Conservation (phyloP, 805 yeast species). For the Maudiozyma serrabonitensis region DNA sequence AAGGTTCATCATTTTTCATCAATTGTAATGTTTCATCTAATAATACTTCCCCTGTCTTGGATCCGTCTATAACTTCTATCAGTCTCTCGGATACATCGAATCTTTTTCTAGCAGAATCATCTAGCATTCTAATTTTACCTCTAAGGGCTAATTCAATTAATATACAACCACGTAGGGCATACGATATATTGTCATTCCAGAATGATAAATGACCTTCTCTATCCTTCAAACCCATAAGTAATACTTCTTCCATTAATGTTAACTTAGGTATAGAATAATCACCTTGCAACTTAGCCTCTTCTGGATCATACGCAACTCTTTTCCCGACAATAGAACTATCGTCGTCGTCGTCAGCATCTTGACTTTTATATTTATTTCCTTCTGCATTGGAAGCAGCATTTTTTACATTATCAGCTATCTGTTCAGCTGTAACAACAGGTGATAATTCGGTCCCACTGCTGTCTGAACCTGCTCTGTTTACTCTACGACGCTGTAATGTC, state of each 20-base stretch:
- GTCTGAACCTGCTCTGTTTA: slow-evolving; percentile 33
- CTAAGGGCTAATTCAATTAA: slow-evolving; percentile 85
- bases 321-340: slow-evolving; percentile 30
- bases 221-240: slow-evolving; percentile 87
- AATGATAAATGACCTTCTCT: slow-evolving; percentile 93
- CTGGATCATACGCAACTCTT: slow-evolving; percentile 75
- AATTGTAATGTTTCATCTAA: slow-evolving; percentile 87
- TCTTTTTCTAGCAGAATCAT: slow-evolving; percentile 86
- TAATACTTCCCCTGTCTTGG: slow-evolving; percentile 88
- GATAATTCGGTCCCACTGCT: background rate
- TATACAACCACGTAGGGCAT: slow-evolving; percentile 91
- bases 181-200: slow-evolving; percentile 97
- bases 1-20: slow-evolving; percentile 76
- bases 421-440: background rate
- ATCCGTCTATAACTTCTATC: slow-evolving; percentile 76
- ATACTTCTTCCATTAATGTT: slow-evolving; percentile 93
- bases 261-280: slow-evolving; percentile 52
- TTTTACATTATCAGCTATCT: slow-evolving; percentile 5
- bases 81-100: slow-evolving; percentile 81
- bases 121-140: slow-evolving; percentile 77
- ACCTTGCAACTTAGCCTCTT: slow-evolving; percentile 34
- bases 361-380: background rate
- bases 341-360: slow-evolving; percentile 11
- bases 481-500: slow-evolving; percentile 71
- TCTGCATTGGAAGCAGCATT: slow-evolving; percentile 6